Conservation (phyloP, 1,284 basidiomycete genomes). For the Microbotryum intermedium region DNA sequence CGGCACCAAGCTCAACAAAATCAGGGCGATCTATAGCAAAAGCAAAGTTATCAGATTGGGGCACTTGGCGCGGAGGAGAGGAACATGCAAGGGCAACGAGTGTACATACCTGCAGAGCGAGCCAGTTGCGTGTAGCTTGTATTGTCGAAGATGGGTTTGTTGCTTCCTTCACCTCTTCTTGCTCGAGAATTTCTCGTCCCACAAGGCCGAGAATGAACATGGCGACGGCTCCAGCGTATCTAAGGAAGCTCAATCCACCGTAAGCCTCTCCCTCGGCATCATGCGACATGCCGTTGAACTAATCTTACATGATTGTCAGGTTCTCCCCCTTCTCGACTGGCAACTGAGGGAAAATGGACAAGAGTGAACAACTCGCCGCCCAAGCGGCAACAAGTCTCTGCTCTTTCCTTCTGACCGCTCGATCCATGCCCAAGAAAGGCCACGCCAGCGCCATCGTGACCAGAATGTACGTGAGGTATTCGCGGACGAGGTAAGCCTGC, state of each 20-base stretch:
- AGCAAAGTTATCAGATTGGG: neutral
- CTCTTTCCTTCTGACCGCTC: constrained; percentile 36
- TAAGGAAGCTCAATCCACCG: neutral
- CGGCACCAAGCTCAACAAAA: constrained; percentile 47
- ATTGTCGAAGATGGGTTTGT: too few relatives aligned
- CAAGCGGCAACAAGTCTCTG: constrained; percentile 44
- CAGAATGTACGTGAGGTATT: constrained; percentile 64
- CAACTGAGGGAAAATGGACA: constrained; percentile 61
- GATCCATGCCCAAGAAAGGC: constrained; percentile 52
- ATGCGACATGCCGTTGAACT: neutral
- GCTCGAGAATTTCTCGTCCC: too few relatives aligned
- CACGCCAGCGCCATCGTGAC: constrained; percentile 57
- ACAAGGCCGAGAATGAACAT: too few relatives aligned
- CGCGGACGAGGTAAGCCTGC: constrained; percentile 51
- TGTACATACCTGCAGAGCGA: too few relatives aligned
- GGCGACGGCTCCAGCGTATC: too few relatives aligned
- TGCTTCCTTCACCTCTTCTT: too few relatives aligned
- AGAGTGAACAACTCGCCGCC: constrained; percentile 50
- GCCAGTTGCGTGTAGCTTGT: too few relatives aligned
- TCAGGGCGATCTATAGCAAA: constrained; percentile 38
- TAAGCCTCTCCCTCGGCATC: neutral
- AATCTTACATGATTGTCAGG: constrained; percentile 51
- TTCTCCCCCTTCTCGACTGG: constrained; percentile 67
- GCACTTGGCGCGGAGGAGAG: neutral
- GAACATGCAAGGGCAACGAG: neutral